Percentiles rank a stretch among this genome's conserved stretches.
Evolutionary conservation across 1,284 basidiomycete species (phyloP).

Genomic region (Tilletia setariae): DNA sequence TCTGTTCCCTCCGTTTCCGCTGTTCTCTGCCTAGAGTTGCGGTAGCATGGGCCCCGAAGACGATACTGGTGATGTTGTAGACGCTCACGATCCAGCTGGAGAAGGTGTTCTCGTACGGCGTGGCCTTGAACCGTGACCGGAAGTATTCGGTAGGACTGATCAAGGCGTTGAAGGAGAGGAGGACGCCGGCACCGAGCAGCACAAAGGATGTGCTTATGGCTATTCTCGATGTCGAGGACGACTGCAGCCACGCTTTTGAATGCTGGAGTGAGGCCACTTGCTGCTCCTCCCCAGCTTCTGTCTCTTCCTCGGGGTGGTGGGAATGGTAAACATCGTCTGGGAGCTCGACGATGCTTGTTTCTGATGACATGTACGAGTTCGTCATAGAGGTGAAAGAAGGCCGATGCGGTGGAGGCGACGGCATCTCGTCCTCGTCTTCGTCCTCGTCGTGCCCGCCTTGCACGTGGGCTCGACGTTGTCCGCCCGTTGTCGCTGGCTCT

Average conservation of each 20-base stretch:
- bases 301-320: neutral
- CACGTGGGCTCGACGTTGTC: neutral
- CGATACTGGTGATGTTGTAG: conserved; percentile 43
- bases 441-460: neutral
- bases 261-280: neutral
- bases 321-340: neutral
- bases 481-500: neutral
- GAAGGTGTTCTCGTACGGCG: conserved; percentile 34
- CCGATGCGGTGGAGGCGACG: neutral
- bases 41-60: conserved; percentile 32
- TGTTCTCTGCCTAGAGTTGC: conserved; percentile 21
- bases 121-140: conserved; percentile 32
- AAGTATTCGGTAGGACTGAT: conserved; percentile 50
- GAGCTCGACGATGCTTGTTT: neutral
- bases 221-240: neutral
- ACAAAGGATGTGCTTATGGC: neutral
- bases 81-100: conserved; percentile 44
- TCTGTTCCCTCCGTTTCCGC: neutral
- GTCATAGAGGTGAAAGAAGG: conserved; percentile 6
- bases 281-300: neutral
- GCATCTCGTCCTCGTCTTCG: conserved; percentile 2
- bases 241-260: neutral
- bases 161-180: conserved; percentile 34
- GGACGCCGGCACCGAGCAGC: conserved; percentile 17
- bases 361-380: conserved; percentile 5